Base-by-base conservation (phyloP, 768 basidiomycete genomes). In the Lyophyllum shimeji region DNA sequence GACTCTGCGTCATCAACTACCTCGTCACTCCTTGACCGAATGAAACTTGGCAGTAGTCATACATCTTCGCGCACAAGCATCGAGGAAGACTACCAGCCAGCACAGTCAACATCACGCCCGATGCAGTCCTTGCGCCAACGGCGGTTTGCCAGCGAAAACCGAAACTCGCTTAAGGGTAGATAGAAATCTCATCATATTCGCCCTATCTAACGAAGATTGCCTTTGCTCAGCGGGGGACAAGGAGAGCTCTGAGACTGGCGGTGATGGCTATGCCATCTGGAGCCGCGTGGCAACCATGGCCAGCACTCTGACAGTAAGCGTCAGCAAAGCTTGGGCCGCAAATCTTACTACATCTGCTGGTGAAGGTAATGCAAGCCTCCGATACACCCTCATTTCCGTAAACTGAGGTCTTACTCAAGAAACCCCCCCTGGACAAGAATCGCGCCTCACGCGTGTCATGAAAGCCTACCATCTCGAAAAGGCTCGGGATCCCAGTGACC, bases 401-500 rank as follows among this genome's bases (percentile, higher is more conserved):
- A 21, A 33, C 37, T 55, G 42, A 50, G 23, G 29, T 50, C 31
- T 50, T 24, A 27, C 34, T 31, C 33, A 82, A n/a, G 82, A 73
- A 48, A 80, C 80, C 25, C 81, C 79, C 3, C 73, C 76, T 9
- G 84, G 83, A 24, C 72, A 77, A 44, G 86, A 87, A 58, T 82
- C 82, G 4, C 82, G 82, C 33, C 75, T 89, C 31, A 79, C 78
- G 3, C 77, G 77, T n/a, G 82, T 82, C 4, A 81, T 88, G 83
- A 86, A 85, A 64, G 80, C 82, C 0, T 88, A 87, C 65, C 82
- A 88, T 61, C 75, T 86, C 46, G 77, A 77, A 24, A 84, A 85
- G 65, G 85, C 85, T 20, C 76, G 76, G 23, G 72, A 76, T 34
- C 81, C 79, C 9, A 62, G 76, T 25, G 85, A 87, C 63, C 76